Evolutionary conservation across 345 rosid genomes (phyloP).

Genomic region (Eucalyptus brandiana): DNA sequence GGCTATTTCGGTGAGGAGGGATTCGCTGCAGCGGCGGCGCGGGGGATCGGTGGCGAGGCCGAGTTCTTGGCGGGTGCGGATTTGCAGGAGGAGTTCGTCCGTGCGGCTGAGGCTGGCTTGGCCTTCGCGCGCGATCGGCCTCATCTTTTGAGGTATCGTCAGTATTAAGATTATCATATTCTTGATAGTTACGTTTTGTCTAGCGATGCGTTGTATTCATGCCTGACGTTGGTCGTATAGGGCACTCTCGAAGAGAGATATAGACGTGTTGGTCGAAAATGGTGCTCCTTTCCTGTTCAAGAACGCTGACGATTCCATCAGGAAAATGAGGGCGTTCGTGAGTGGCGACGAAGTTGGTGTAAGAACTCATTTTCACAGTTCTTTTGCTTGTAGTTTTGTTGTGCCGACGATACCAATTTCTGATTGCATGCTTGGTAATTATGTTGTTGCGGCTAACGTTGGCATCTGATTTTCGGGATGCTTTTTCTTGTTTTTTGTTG

Average conservation of each 20-base stretch:
- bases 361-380: background rate
- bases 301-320: constrained; percentile 37
- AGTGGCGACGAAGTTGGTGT: constrained; percentile 10
- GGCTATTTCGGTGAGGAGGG: constrained; percentile 17
- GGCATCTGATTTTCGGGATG: background rate
- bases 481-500: background rate
- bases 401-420: background rate
- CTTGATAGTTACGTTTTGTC: background rate
- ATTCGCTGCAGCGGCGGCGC: background rate
- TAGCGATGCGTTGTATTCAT: background rate
- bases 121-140: constrained; percentile 55
- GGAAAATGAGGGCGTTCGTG: constrained; percentile 46
- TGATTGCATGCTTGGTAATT: background rate
- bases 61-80: constrained; percentile 13
- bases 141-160: constrained; percentile 28
- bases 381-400: background rate
- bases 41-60: background rate
- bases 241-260: constrained; percentile 56
- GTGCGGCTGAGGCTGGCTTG: constrained; percentile 47
- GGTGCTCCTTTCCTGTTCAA: constrained; percentile 53
- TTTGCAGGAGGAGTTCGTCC: constrained; percentile 39
- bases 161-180: background rate
- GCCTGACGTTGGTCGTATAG: constrained; percentile 7
- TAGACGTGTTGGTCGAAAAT: constrained; percentile 48
- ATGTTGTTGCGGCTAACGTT: background rate